Evolutionary conservation across 129 eudicot species (phyloP).

Genomic region (Flaveria robusta): DNA sequence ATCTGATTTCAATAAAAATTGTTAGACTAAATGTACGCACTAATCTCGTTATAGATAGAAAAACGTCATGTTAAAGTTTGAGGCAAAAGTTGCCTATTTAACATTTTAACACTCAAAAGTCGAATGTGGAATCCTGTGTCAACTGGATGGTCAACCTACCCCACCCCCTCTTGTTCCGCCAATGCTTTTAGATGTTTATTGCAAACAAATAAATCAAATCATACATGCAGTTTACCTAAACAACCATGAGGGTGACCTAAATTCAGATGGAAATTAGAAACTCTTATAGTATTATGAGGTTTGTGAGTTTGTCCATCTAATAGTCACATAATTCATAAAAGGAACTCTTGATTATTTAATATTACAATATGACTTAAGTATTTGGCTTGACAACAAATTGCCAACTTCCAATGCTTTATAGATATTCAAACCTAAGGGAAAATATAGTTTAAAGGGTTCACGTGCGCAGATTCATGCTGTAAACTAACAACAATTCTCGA

Average conservation of each 20-base stretch:
- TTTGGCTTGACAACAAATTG: neutral
- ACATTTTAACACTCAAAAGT: neutral
- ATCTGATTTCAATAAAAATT: neutral
- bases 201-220: neutral
- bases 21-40: neutral
- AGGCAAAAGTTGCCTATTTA: neutral
- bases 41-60: neutral
- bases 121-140: neutral
- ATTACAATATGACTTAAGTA: neutral
- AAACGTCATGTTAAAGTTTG: neutral
- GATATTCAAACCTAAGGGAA: neutral
- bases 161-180: neutral
- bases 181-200: neutral
- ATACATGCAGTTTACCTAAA: neutral
- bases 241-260: neutral
- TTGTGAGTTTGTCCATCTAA: neutral
- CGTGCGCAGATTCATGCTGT: neutral
- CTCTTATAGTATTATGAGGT: neutral
- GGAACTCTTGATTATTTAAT: neutral
- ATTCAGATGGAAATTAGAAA: neutral
- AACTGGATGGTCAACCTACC: neutral
- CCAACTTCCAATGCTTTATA: conserved; percentile 2
- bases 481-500: neutral
- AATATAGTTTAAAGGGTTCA: neutral
- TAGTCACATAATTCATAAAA: neutral